These are phyloP conservation scores for Penicillium malachiteum DNA, from an alignment of 495 filamentous ascomycete species.

Conservation along the genomic window DNA sequence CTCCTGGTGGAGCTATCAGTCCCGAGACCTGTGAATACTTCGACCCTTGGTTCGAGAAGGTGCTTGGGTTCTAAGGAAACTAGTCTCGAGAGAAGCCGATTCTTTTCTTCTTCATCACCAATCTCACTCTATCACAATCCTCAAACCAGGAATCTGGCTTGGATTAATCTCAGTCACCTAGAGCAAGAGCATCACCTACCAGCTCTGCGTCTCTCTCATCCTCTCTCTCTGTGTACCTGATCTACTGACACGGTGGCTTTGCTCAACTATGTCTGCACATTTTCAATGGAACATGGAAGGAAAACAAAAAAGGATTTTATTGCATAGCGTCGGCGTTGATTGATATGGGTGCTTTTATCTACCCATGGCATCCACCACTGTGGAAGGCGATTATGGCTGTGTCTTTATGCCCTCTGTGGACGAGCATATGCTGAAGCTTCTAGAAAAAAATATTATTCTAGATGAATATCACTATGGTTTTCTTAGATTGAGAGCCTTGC, in stretches of 20 bases:
- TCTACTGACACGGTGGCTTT: constrained; percentile 5
- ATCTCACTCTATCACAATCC: no score
- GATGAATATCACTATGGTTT: constrained; percentile 4
- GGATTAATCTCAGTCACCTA: no score
- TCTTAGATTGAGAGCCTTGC: background rate
- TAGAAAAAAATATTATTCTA: background rate
- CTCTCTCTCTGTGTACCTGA: constrained; percentile 4
- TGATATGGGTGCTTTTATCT: constrained; percentile 1
- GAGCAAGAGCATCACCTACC: background rate
- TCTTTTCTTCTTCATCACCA: no score
- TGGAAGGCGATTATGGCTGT: constrained; percentile 8
- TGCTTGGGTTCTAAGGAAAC: constrained; percentile 34
- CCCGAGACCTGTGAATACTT: constrained; percentile 92
- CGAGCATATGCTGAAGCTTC: constrained; percentile 5
- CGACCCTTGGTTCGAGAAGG: constrained; percentile 66
- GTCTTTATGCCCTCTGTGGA: constrained; percentile 9
- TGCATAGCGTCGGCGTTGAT: constrained; percentile 48
- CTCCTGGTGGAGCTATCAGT: constrained; percentile 82
- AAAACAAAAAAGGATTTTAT: constrained; percentile 14
- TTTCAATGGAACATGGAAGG: constrained; percentile 14
- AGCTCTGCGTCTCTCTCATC: background rate
- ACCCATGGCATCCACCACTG: constrained; percentile 1
- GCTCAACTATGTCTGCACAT: constrained; percentile 9
- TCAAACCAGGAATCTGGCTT: no score
- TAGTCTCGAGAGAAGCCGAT: background rate